phyloP scores from a whole-genome alignment of 2,329 filamentous ascomycete species.

The Fusarium pseudocircinatum region DNA sequence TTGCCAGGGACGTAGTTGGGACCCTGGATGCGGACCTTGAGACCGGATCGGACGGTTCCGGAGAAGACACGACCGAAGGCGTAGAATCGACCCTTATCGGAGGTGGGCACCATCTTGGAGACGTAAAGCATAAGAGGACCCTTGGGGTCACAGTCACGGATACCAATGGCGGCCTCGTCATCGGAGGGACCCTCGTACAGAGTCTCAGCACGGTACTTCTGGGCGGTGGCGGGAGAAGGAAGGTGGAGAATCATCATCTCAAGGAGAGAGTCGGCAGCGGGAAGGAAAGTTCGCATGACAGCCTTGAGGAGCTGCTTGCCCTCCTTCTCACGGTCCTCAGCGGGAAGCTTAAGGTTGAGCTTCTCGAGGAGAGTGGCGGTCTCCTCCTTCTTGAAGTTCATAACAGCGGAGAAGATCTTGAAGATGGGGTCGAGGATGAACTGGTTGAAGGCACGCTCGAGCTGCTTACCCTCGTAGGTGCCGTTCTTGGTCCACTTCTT shows the following conservation, averaged over 20 bases:
- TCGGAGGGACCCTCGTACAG: conserved; percentile 97
- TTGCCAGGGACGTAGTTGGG: conserved; percentile 98
- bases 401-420: conserved; percentile 96
- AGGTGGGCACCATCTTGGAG: conserved; percentile 99
- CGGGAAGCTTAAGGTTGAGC: conserved; percentile 90
- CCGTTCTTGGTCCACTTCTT: conserved; percentile 99
- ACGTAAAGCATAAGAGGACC: conserved; percentile 99
- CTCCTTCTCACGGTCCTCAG: conserved; percentile 91
- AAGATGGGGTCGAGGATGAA: conserved; percentile 99
- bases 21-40: conserved; percentile 99
- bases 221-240: conserved; percentile 93
- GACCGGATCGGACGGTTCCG: conserved; percentile 95
- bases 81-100: conserved; percentile 99
- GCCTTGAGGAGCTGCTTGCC: conserved; percentile 98
- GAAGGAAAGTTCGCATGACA: conserved; percentile 98
- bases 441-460: conserved; percentile 99
- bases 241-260: conserved; percentile 99
- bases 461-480: conserved; percentile 83
- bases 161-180: conserved; percentile 92
- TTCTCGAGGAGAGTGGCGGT: conserved; percentile 84
- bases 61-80: conserved; percentile 99
- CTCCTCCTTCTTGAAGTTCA: conserved; percentile 99
- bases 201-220: conserved; percentile 98
- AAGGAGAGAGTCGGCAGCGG: conserved; percentile 95
- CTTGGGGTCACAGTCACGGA: conserved; percentile 98